These are phyloP conservation scores for Lentinula edodes DNA, from an alignment of 768 basidiomycete genomes.

Conservation along the genomic window DNA sequence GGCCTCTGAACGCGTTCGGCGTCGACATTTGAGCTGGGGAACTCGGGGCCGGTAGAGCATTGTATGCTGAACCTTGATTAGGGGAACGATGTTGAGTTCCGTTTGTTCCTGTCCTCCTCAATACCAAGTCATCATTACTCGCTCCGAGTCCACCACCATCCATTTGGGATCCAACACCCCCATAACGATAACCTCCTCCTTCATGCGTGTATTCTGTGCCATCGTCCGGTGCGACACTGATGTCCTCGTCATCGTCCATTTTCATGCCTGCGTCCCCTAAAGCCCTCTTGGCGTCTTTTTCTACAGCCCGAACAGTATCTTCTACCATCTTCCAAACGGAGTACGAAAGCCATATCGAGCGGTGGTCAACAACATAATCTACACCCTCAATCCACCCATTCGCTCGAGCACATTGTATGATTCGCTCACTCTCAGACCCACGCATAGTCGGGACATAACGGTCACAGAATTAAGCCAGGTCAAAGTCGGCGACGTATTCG, in stretches of 20 bases:
- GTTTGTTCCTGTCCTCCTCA: constrained; percentile 41
- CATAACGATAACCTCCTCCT: constrained; percentile 17
- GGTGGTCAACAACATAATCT: constrained; percentile 66
- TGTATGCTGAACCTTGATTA: constrained; percentile 40
- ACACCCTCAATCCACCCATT: constrained; percentile 75
- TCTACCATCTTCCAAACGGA: constrained; percentile 81
- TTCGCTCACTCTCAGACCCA: constrained; percentile 58
- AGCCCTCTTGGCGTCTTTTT: constrained; percentile 43
- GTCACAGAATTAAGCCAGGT: constrained; percentile 59
- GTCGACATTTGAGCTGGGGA: constrained; percentile 29
- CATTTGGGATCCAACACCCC: constrained; percentile 16
- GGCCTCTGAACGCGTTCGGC: constrained; percentile 9
- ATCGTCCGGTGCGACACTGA: constrained; percentile 52
- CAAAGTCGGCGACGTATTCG: constrained; percentile 67
- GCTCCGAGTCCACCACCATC: neutral
- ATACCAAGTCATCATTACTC: constrained; percentile 30
- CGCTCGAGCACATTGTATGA: constrained; percentile 67
- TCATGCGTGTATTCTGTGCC: constrained; percentile 66
- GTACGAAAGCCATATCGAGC: constrained; percentile 71
- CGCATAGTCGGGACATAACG: constrained; percentile 77
- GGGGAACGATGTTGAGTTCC: constrained; percentile 46
- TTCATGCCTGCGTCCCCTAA: constrained; percentile 19
- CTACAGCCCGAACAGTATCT: constrained; percentile 60
- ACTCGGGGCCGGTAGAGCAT: constrained; percentile 41
- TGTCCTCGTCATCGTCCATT: constrained; percentile 44